phyloP scores from a whole-genome alignment of 2,329 filamentous ascomycete species.

The Pleoardoris graminearum region DNA sequence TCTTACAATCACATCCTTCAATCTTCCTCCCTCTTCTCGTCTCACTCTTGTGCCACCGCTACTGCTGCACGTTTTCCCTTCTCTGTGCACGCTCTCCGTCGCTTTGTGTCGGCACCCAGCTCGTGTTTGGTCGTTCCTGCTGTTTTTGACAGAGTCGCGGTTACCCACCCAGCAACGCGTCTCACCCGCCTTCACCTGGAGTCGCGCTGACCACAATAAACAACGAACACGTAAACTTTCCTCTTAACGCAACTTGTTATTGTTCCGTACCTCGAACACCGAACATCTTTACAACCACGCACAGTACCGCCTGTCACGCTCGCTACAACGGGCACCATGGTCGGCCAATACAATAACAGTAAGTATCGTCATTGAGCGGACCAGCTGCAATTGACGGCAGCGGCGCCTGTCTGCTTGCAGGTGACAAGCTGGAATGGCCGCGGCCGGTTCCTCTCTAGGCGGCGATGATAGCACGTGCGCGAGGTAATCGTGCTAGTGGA shows the following conservation, averaged over 20 bases:
- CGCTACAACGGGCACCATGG: neutral
- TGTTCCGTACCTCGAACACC: neutral
- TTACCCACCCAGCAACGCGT: neutral
- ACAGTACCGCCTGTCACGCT: neutral
- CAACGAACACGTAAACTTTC: neutral
- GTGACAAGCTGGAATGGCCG: too few relatives aligned
- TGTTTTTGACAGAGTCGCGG: neutral
- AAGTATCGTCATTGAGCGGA: neutral
- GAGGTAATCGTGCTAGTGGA: too few relatives aligned
- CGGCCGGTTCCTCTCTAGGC: too few relatives aligned
- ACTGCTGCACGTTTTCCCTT: too few relatives aligned
- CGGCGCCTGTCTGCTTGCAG: too few relatives aligned
- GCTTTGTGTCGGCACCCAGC: neutral
- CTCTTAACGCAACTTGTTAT: neutral
- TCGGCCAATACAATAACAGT: neutral
- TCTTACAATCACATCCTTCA: neutral
- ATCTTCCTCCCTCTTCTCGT: neutral
- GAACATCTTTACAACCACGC: neutral
- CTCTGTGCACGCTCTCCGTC: neutral
- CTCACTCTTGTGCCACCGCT: too few relatives aligned
- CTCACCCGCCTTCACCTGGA: neutral
- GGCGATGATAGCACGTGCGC: too few relatives aligned
- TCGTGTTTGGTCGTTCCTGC: neutral
- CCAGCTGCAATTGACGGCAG: too few relatives aligned
- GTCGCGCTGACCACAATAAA: neutral